Percentiles rank a stretch among this genome's conserved stretches.
Evolutionary conservation across 1,284 basidiomycete species (phyloP).

Genomic region (Leccinum griseonigrum): DNA sequence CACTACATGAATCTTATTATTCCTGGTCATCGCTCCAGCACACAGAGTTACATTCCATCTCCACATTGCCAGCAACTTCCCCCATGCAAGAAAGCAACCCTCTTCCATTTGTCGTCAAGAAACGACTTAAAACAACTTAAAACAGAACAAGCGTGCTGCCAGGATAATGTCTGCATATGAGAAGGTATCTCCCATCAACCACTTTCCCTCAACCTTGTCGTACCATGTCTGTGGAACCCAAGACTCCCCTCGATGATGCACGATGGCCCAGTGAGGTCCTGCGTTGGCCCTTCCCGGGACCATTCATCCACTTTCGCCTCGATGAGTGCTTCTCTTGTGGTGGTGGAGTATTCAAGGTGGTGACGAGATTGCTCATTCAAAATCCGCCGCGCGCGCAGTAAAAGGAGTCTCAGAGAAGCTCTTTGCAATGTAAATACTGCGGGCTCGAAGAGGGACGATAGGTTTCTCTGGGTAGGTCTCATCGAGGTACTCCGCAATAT

Average conservation of each 20-base stretch:
- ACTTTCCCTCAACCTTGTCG: conserved; percentile 18
- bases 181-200: conserved; percentile 29
- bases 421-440: neutral
- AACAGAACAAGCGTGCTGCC: conserved; percentile 8
- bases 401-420: neutral
- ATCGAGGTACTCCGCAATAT: conserved; percentile 46
- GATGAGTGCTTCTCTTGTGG: neutral
- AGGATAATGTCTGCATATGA: conserved; percentile 31
- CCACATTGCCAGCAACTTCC: conserved; percentile 19
- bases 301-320: conserved; percentile 17
- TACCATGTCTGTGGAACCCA: conserved; percentile 18
- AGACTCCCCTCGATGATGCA: conserved; percentile 11
- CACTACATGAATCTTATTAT: neutral
- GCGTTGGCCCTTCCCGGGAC: conserved; percentile 25
- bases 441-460: conserved; percentile 31
- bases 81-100: conserved; percentile 26
- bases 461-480: conserved; percentile 40
- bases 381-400: neutral
- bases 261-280: conserved; percentile 7
- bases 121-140: conserved; percentile 16
- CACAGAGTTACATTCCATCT: conserved; percentile 21
- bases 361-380: conserved; percentile 20
- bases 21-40: neutral
- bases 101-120: conserved; percentile 27
- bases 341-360: conserved; percentile 10